Conservation (phyloP, 805 yeast genomes). For the Myxozyma melibiosi region DNA sequence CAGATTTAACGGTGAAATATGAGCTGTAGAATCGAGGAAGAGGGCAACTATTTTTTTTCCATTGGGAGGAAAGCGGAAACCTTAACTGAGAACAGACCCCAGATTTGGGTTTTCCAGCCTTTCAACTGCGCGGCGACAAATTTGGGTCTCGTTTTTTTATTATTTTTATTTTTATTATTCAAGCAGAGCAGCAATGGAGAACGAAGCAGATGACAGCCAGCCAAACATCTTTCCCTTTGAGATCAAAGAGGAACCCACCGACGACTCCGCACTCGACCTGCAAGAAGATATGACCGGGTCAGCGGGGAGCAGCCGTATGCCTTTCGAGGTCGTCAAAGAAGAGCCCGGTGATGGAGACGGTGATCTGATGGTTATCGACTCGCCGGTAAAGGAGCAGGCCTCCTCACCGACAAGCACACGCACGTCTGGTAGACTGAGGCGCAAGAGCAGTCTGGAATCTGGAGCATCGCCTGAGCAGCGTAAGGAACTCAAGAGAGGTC, state of each 20-base stretch:
- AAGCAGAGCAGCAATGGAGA: neutral
- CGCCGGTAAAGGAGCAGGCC: slow-evolving; percentile 2
- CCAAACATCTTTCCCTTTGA: slow-evolving; percentile 2
- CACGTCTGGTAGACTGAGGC: neutral
- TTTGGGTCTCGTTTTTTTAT: neutral
- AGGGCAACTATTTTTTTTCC: neutral
- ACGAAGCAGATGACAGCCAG: neutral
- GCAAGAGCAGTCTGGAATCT: neutral
- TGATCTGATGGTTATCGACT: slow-evolving; percentile 3
- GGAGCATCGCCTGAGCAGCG: too few species aligned
- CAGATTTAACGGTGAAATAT: neutral
- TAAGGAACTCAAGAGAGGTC: neutral
- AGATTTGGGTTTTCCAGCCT: slow-evolving; percentile 1
- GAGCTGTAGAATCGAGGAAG: neutral
- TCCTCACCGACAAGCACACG: neutral
- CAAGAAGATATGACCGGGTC: neutral
- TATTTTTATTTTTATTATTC: neutral
- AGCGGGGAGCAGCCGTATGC: neutral
- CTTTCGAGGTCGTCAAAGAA: slow-evolving; percentile 4
- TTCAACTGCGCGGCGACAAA: neutral
- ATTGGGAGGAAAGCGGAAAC: slow-evolving; percentile 8
- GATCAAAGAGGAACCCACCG: slow-evolving; percentile 12
- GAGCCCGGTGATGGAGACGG: slow-evolving; percentile 14
- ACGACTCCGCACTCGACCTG: neutral
- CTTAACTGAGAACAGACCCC: slow-evolving; percentile 13